Evolutionary conservation across 176 grass and related monocot genomes (phyloP), one percentile per base, ranked within the genome.

Genomic region (Rhynchospora pubera): DNA sequence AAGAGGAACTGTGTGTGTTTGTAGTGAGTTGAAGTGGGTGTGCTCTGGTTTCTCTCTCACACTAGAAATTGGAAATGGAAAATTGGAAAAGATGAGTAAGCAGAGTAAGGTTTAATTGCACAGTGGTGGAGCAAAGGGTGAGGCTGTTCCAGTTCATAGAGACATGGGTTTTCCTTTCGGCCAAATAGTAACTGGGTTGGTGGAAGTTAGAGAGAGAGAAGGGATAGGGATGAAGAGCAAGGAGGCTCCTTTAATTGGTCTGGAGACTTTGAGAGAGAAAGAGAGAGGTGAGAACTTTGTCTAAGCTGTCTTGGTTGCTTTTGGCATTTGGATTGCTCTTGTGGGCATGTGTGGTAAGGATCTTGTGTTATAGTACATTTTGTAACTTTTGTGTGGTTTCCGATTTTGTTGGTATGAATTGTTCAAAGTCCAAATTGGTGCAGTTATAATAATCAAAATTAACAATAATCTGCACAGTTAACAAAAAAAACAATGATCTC

Each of bases 81-180:
- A 75, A 70, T 70, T 70, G 34, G 42, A 46, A 67, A 67, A 67
- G 85, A 66, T 64, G 43, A 65, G 9, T 2, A 9, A 82, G 18
- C 16, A 24, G 43, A 46, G 57, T 48, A 47, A 57, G 57, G 78
- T 80, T 80, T 80, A 85, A 85, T 85, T 64, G 45, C 24, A 70
- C 43, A 81, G 56, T 60, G 23, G 44, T 26, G 32, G 15, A 57
- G 45, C 15, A 45, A 50, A 10, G 26, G 51, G 66, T 59, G 74
- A 53, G 65, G 21, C 53, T 70, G 68, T 62, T 74, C 51, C 61
- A 65, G 43, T 66, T 84, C 65, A 42, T 26, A 82, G 78, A 85
- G 84, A 85, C 87, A 85, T 69, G 83, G 87, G 83, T 65, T 82
- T 75, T 61, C 55, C 59, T 85, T 87, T 73, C 32, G 62, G 83